A percentile compares a stretch with the other conserved stretches of the same genome.
Conservation (phyloP, 2,329 filamentous ascomycete genomes). For the Phaeosphaeria sp. region DNA sequence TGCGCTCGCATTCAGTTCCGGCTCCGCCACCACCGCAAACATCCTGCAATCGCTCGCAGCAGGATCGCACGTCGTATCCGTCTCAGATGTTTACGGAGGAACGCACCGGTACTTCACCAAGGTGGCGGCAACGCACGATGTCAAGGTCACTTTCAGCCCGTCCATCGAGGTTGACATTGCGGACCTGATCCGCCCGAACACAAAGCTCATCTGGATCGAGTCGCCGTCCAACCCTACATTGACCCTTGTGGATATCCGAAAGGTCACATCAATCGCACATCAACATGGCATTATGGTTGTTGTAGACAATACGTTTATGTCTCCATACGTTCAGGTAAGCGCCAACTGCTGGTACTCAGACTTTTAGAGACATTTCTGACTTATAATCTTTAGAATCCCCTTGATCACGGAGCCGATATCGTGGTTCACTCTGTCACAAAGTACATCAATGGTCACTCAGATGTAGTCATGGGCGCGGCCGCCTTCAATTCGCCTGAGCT, state of each 20-base stretch:
- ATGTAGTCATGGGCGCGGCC: constrained; percentile 96
- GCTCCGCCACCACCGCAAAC: constrained; percentile 89
- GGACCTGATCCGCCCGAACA: constrained; percentile 83
- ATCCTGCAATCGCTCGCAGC: constrained; percentile 91
- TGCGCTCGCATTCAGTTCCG: constrained; percentile 92
- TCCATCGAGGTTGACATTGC: constrained; percentile 88
- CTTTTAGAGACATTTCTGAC: background rate
- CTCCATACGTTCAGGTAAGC: constrained; percentile 79
- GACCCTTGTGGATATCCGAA: constrained; percentile 88
- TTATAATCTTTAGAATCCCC: constrained; percentile 70
- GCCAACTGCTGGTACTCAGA: background rate
- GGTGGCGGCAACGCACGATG: constrained; percentile 91
- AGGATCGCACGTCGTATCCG: constrained; percentile 92
- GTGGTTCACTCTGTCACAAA: constrained; percentile 98
- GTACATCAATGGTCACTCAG: constrained; percentile 97
- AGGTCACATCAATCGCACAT: constrained; percentile 83
- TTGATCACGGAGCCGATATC: constrained; percentile 94
- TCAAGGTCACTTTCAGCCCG: constrained; percentile 92
- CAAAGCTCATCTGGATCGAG: constrained; percentile 97
- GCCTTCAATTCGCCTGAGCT: constrained; percentile 90
- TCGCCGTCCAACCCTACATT: constrained; percentile 94
- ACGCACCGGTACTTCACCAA: constrained; percentile 99
- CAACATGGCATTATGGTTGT: constrained; percentile 89
- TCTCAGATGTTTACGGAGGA: constrained; percentile 97
- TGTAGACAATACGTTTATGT: constrained; percentile 99